A percentile compares a stretch with the other conserved stretches of the same genome.
Evolutionary conservation across 768 basidiomycete genomes (phyloP).

Genomic region (Tremella fuciformis): DNA sequence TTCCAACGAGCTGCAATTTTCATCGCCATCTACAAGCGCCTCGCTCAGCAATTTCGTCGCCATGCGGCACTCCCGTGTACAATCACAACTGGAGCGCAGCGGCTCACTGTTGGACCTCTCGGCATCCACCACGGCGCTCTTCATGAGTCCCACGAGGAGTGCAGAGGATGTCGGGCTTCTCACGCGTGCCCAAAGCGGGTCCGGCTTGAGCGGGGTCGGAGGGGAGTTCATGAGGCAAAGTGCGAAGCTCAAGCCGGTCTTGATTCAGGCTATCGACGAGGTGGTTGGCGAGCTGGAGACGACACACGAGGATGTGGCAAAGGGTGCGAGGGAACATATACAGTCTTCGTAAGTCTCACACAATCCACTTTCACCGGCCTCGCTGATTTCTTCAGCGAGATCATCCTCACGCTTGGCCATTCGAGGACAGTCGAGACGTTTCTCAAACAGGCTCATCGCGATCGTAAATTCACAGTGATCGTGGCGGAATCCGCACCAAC

Average conservation of each 20-base stretch:
- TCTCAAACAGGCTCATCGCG: conserved; percentile 81
- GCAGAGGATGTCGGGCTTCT: conserved; percentile 1
- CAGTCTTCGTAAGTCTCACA: conserved; percentile 80
- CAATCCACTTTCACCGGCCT: not conserved
- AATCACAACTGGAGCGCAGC: conserved; percentile 44
- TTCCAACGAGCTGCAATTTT: conserved; percentile 30
- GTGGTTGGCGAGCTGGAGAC: conserved; percentile 94
- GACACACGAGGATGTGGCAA: conserved; percentile 89
- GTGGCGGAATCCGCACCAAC: conserved; percentile 87
- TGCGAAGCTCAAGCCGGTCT: conserved; percentile 71
- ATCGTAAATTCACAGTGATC: conserved; percentile 91
- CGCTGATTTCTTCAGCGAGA: conserved; percentile 62
- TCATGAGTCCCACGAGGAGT: conserved; percentile 18
- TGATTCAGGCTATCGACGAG: conserved; percentile 96
- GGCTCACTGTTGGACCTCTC: conserved; percentile 34
- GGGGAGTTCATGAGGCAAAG: conserved; percentile 50
- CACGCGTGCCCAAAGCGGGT: not conserved
- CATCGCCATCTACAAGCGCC: conserved; percentile 16
- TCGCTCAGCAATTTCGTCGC: conserved; percentile 48
- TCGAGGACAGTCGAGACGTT: conserved; percentile 92
- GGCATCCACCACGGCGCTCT: conserved; percentile 19
- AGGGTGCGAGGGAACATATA: conserved; percentile 91
- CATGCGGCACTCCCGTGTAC: conserved; percentile 48
- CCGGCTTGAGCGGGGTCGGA: conserved; percentile 8
- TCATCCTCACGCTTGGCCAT: conserved; percentile 88